Conservation (phyloP, 2,329 filamentous ascomycete genomes). For the Diatrype stigma region DNA sequence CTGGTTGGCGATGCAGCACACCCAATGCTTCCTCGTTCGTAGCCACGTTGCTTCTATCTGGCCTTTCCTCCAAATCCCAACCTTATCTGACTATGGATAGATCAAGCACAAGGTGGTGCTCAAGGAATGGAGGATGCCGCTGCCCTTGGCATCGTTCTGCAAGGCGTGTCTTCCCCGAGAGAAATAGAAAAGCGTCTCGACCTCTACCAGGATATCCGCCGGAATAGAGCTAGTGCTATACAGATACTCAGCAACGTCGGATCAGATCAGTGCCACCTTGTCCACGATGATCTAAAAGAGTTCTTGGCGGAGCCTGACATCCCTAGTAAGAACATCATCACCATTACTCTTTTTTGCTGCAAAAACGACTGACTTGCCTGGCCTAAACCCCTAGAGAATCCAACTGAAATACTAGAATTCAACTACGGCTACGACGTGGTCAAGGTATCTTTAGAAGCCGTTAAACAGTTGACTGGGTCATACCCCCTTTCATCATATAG, state of each 20-base stretch:
- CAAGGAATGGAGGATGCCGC: constrained; percentile 33
- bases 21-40: constrained; percentile 34
- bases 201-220: constrained; percentile 21
- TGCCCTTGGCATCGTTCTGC: constrained; percentile 27
- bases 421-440: background rate
- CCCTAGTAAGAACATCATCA: background rate
- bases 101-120: constrained; percentile 35
- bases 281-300: constrained; percentile 1
- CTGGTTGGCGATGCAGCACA: constrained; percentile 35
- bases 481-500: background rate
- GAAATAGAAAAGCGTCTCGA: constrained; percentile 19
- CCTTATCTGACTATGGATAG: constrained; percentile 13
- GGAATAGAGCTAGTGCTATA: constrained; percentile 20
- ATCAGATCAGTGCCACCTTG: constrained; percentile 12
- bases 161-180: constrained; percentile 10
- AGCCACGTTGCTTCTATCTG: too few relatives aligned
- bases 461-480: background rate
- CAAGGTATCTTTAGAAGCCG: background rate
- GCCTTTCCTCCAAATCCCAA: background rate
- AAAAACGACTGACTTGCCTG: background rate
- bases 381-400: background rate
- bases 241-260: constrained; percentile 27
- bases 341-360: background rate
- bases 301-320: background rate
- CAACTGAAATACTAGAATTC: background rate